A percentile compares a stretch with the other conserved stretches of the same genome.
phyloP scores from a whole-genome alignment of 768 basidiomycete genomes.

The Gelatoporia subvermispora region DNA sequence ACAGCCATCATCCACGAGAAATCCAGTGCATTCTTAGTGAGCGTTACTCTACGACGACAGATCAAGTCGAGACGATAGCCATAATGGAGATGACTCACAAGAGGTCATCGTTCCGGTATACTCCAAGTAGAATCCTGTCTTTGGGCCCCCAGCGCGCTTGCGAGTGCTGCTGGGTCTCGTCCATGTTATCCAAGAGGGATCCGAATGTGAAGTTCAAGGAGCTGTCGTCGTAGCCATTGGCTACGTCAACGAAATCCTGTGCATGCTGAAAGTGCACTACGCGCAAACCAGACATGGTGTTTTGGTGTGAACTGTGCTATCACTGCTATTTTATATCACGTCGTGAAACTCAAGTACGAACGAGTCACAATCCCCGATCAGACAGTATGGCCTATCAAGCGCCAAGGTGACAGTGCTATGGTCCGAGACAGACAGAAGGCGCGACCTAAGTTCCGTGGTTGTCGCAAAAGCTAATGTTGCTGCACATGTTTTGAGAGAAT shows the following conservation, averaged over 20 bases:
- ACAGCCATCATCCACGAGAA: conserved; percentile 4
- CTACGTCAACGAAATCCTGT: neutral
- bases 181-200: conserved; percentile 1
- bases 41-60: neutral
- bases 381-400: too few species aligned
- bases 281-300: neutral
- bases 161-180: neutral
- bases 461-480: too few species aligned
- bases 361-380: too few species aligned
- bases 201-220: conserved; percentile 1
- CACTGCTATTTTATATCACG: too few species aligned
- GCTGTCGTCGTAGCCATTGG: neutral
- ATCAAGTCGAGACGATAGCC: neutral
- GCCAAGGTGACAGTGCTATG: too few species aligned
- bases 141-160: neutral
- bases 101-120: neutral
- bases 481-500: too few species aligned
- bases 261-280: neutral
- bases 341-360: too few species aligned
- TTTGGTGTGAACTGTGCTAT: too few species aligned
- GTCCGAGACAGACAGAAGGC: too few species aligned
- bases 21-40: neutral
- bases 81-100: neutral
- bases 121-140: neutral
- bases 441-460: too few species aligned